These are phyloP conservation scores for Yamadazyma ubonensis DNA, from an alignment of 805 yeast species.

Conservation along the genomic window DNA sequence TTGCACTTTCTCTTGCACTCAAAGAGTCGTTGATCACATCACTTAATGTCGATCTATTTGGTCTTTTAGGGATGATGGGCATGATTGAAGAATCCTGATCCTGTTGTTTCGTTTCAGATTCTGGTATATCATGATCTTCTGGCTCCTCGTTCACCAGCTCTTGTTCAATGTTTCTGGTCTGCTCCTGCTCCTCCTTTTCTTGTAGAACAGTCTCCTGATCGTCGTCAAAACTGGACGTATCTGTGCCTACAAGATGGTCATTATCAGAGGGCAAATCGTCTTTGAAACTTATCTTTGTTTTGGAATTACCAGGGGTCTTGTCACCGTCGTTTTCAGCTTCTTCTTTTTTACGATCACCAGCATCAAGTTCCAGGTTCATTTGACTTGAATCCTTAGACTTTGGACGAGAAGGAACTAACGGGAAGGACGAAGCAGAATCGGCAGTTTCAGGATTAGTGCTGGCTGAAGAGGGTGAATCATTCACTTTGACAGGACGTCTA, in stretches of 20 bases:
- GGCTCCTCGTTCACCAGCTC: not conserved
- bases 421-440: constrained; percentile 3
- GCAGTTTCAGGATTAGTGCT: not conserved
- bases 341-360: not conserved
- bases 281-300: constrained; percentile 28
- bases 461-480: not conserved
- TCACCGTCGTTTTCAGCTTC: constrained; percentile 27
- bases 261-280: constrained; percentile 21
- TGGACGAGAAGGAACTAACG: constrained; percentile 5
- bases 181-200: constrained; percentile 20
- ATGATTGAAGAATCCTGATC: not conserved
- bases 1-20: constrained; percentile 12
- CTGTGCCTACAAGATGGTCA: constrained; percentile 16
- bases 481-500: constrained; percentile 22
- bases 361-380: constrained; percentile 3
- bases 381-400: constrained; percentile 2
- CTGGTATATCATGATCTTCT: not conserved
- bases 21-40: constrained; percentile 3
- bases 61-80: constrained; percentile 14
- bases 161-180: not conserved
- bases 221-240: constrained; percentile 27
- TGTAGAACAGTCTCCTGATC: constrained; percentile 31
- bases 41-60: constrained; percentile 4
- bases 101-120: not conserved
- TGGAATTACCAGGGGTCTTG: constrained; percentile 32